Percentiles rank a stretch among this genome's conserved stretches.
phyloP scores from a whole-genome alignment of 1,284 basidiomycete species.

The Tremellales sp. region DNA sequence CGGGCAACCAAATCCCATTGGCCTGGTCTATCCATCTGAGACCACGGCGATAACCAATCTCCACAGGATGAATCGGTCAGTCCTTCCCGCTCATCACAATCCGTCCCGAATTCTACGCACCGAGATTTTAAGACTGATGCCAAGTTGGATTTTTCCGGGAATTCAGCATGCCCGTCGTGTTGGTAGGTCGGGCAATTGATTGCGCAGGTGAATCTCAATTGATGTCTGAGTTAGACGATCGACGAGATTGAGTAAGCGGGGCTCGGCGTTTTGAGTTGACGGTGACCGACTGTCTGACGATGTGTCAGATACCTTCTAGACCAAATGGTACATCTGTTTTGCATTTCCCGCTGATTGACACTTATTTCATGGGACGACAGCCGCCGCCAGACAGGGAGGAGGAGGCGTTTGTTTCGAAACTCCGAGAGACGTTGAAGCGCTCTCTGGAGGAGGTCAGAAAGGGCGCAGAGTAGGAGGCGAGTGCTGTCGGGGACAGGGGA shows the following conservation, averaged over 20 bases:
- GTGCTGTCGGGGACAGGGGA: too few species aligned
- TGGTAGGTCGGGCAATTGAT: conserved; percentile 16
- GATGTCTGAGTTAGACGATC: conserved; percentile 21
- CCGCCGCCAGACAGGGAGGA: conserved; percentile 41
- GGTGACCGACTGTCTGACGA: neutral
- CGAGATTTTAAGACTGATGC: neutral
- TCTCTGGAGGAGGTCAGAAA: conserved; percentile 38
- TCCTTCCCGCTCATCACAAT: neutral
- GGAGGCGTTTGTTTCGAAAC: conserved; percentile 33
- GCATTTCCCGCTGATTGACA: neutral
- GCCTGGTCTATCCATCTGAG: neutral
- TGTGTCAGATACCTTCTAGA: conserved; percentile 39
- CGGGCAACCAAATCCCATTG: too few species aligned
- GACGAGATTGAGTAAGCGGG: conserved; percentile 34
- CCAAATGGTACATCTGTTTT: conserved; percentile 29
- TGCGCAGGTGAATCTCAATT: neutral
- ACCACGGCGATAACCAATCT: neutral
- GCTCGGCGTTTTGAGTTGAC: conserved; percentile 1
- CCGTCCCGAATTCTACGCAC: neutral
- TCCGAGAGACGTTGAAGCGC: conserved; percentile 30
- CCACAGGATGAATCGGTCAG: neutral
- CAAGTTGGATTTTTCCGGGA: neutral
- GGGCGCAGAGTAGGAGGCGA: conserved; percentile 34
- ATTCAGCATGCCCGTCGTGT: conserved; percentile 28
- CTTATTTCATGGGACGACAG: conserved; percentile 16